Base-by-base conservation (phyloP, 768 basidiomycete species). In the Panaeolus cyanescens region DNA sequence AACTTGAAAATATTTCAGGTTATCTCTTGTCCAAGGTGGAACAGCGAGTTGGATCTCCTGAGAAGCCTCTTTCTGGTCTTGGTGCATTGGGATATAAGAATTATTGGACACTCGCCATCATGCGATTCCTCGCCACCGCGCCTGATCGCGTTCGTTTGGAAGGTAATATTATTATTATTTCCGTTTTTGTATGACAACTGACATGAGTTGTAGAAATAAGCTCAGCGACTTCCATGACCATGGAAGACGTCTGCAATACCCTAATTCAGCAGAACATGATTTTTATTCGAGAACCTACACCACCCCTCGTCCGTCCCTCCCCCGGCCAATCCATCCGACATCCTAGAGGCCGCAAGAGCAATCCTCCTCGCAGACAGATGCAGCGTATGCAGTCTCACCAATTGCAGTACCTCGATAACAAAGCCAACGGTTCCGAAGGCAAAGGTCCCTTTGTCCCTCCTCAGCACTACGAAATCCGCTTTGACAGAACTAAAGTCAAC, bases 1-100 rank as follows among this genome's bases (percentile, higher is more conserved):
- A 17, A 45, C 36, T 56, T 55, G 22, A 56, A 32, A 59, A 30
- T 59, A 68, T 59, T 61, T 28, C 64, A 99, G 96, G 97, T 76
- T 99, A 97, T 77, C 80, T 97, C 7, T 78, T 99, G 65, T 97
- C 96, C 6, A 96, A 93, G 82, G 97, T 97, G 70, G 97, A 99
- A 73, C 88, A 87, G 32, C 80, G 95, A 58, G 70, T 87, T 10
- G 97, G 97, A 20, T 94, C 96, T 6, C 97, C 97, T 1, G 97
- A 99, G 74, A 96, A 96, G 68, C 97, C 97, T 12, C 84, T 99
- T 12, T 98, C 95, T 40, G 90, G 85, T 37, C 84, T 99, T 25
- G 97, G 97, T 22, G 90, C 92, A 12, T 80, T 99, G 57, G 92
- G 94, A n/a, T 99, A 99, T 78, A 89, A 83, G 77, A 92, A 89